Base-by-base conservation (phyloP, 345 rosid species). In the Diplotaxis tenuifolia region DNA sequence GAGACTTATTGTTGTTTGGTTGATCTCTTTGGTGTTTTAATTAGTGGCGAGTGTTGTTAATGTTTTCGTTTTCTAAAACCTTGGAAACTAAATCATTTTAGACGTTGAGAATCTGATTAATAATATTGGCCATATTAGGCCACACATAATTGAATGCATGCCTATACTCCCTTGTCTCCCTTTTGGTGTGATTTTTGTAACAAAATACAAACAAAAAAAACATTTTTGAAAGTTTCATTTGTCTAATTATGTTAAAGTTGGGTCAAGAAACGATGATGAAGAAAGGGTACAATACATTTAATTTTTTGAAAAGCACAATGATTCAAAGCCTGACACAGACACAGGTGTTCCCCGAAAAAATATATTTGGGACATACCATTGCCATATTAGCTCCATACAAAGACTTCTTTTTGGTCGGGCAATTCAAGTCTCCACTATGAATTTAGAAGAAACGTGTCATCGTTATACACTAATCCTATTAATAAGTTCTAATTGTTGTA, bases 311-410 rank as follows among this genome's bases (percentile, higher is more conserved):
- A 65, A 67, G 6, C 8, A 10, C 40, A 58, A 74, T 66, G 72
- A 66, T 67, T 32, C 16, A 67, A 59, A 58, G 2, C 15, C 59
- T 54, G 52, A 66, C 67, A 66, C 20, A 66, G 34, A 7, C 40
- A 57, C 52, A 31, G 2, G 0, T 64, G 65, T 73, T 27, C 19
- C 59, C 50, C n/a, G n/a, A n/a, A 8, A 19, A 16, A 1, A 29
- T 65, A 10, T 21, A 34, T 73, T 65, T 65, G 19, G 65, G 20
- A 67, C 72, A 66, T 58, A 58, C 54, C 54, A 49, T 25, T 36
- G 62, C 72, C 27, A 67, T 54, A 18, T 54, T 54, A 68, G 14
- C 16, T 31, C 78, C 62, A 58, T 32, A 67, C 73, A 74, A 16
- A 47, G 28, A 32, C 67, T 16, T 5, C 10, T 57, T 74, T n/a